A percentile compares a stretch with the other conserved stretches of the same genome.
phyloP scores from a whole-genome alignment of 805 yeast species.

The Candida morakotiae region DNA sequence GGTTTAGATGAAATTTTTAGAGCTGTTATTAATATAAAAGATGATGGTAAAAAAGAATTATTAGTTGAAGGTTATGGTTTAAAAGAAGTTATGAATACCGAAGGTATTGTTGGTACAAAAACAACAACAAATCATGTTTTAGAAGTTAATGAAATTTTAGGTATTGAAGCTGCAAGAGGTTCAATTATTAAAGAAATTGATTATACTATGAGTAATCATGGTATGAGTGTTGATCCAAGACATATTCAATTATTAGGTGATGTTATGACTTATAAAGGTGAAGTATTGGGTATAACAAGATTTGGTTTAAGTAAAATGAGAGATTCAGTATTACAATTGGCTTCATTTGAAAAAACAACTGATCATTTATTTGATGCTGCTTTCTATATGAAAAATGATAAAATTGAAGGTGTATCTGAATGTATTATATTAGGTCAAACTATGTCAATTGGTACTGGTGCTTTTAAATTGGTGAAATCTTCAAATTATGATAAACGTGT shows the following conservation, averaged over 20 bases:
- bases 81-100: slow-evolving; percentile 94
- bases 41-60: slow-evolving; percentile 81
- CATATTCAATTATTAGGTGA: slow-evolving; percentile 96
- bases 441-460: slow-evolving; percentile 96
- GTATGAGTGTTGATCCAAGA: slow-evolving; percentile 99
- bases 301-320: slow-evolving; percentile 98
- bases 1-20: slow-evolving; percentile 89
- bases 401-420: slow-evolving; percentile 96
- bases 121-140: slow-evolving; percentile 90
- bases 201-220: slow-evolving; percentile 97
- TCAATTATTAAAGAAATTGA: slow-evolving; percentile 93
- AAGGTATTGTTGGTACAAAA: slow-evolving; percentile 86
- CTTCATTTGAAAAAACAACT: slow-evolving; percentile 96
- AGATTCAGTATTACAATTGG: slow-evolving; percentile 94
- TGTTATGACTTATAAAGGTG: slow-evolving; percentile 98
- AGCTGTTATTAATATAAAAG: slow-evolving; percentile 92
- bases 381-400: slow-evolving; percentile 93
- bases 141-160: slow-evolving; percentile 84
- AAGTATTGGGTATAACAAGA: slow-evolving; percentile 95
- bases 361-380: slow-evolving; percentile 98
- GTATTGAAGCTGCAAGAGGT: slow-evolving; percentile 96
- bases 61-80: slow-evolving; percentile 97
- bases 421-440: slow-evolving; percentile 97
- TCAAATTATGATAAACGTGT: slow-evolving; percentile 42
- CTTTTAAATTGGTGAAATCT: slow-evolving; percentile 77